Percentiles rank a stretch among this genome's conserved stretches.
Evolutionary conservation across 305 asterid species (phyloP).

Genomic region (Fraxinus angustifolia): DNA sequence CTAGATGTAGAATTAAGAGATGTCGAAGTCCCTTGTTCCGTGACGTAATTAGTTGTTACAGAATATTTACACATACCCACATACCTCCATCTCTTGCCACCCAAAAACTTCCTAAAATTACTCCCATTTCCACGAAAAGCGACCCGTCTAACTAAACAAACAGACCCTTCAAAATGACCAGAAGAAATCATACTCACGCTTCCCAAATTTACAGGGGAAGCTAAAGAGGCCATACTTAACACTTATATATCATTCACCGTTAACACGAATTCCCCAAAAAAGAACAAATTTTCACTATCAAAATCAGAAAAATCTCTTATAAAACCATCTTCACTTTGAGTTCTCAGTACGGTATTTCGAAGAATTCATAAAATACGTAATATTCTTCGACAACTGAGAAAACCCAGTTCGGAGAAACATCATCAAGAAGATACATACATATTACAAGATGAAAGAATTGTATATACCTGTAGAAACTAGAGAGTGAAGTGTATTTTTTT

Average conservation of each 20-base stretch:
- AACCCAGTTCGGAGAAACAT: slow-evolving; percentile 20
- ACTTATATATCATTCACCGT: slow-evolving; percentile 46
- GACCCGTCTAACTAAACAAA: slow-evolving; percentile 57
- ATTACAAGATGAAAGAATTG: not conserved
- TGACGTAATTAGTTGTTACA: slow-evolving; percentile 60
- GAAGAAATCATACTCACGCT: slow-evolving; percentile 63
- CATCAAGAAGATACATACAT: slow-evolving; percentile 4
- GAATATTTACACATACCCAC: slow-evolving; percentile 82
- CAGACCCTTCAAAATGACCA: slow-evolving; percentile 72
- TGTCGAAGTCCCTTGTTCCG: slow-evolving; percentile 71
- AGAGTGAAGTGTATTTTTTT: not conserved
- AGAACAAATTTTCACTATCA: slow-evolving; percentile 10
- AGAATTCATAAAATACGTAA: slow-evolving; percentile 1
- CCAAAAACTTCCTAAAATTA: slow-evolving; percentile 49
- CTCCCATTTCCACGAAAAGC: slow-evolving; percentile 46
- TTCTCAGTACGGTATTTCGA: slow-evolving; percentile 6
- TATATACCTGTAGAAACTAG: slow-evolving; percentile 28
- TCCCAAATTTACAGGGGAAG: slow-evolving; percentile 94
- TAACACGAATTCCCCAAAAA: slow-evolving; percentile 15
- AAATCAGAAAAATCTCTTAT: slow-evolving; percentile 2
- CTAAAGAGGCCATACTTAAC: slow-evolving; percentile 66
- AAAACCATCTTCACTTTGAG: not conserved
- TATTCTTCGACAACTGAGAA: not conserved
- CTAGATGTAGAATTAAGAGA: slow-evolving; percentile 68
- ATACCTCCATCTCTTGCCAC: slow-evolving; percentile 67